phyloP scores from a whole-genome alignment of 805 yeast genomes.

The Lachancea sp. region DNA sequence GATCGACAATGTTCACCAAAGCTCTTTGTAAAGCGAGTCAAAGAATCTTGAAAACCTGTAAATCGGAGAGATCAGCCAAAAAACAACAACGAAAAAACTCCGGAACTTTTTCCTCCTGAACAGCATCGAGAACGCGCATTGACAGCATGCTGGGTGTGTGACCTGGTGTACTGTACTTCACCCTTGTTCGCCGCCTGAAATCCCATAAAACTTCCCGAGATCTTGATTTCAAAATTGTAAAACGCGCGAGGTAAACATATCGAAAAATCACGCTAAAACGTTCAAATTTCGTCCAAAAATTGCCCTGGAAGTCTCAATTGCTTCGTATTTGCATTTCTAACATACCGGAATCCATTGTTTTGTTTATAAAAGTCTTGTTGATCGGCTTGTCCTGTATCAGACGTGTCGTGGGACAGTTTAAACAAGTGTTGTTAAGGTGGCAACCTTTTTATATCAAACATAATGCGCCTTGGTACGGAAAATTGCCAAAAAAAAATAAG shows the following conservation, averaged over 20 bases:
- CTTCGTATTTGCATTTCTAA: slow-evolving; percentile 4
- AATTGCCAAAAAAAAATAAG: neutral
- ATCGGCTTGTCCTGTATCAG: slow-evolving; percentile 8
- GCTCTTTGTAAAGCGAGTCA: too few species aligned
- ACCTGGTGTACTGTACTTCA: too few species aligned
- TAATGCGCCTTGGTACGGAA: neutral
- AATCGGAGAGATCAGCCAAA: too few species aligned
- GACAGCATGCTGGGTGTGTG: too few species aligned
- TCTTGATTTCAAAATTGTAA: neutral
- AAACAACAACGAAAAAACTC: too few species aligned
- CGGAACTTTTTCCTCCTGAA: too few species aligned
- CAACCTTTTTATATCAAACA: slow-evolving; percentile 2
- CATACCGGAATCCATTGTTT: slow-evolving; percentile 36
- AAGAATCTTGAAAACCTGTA: too few species aligned
- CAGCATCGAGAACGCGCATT: too few species aligned
- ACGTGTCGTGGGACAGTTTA: slow-evolving; percentile 4
- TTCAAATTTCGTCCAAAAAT: neutral
- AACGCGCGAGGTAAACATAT: neutral
- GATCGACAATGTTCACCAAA: neutral
- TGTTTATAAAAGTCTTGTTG: slow-evolving; percentile 7
- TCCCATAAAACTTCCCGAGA: too few species aligned
- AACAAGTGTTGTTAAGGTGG: slow-evolving; percentile 5
- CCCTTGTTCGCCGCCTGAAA: too few species aligned
- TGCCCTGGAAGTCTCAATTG: neutral
- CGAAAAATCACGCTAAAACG: neutral